Base-by-base conservation (phyloP, 2,329 filamentous ascomycete species). In the Fusarium drepaniforme region DNA sequence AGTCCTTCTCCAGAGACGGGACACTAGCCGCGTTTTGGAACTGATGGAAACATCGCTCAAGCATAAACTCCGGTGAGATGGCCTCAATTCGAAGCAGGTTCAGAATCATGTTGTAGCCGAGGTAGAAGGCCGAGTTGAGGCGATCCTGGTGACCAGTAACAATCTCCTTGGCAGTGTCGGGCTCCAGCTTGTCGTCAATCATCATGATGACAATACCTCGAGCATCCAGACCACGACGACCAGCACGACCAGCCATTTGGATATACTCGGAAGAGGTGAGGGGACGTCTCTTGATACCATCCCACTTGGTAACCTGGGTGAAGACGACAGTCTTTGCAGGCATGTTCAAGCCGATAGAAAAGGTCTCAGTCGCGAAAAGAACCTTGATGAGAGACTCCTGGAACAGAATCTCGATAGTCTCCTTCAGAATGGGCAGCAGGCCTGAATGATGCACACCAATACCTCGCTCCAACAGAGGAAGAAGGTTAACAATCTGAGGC, bases 161-260 rank as follows among this genome's bases (percentile, higher is more conserved):
- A 78, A 99, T 98, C 74, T 94, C 93, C 84, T 97, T 97, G 49
- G 97, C 96, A n/a, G 93, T 92, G 3, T 94, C 92, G 2, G 97
- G 97, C 80, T 99, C 97, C 86, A 99, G 96, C 85, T 97, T 95
- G 83, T 97, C 94, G 80, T 97, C 93, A 72, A 99, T 94, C 96
- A 99, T 98, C 95, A 99, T 98, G 82, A 99, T 98, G 77, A 99
- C 97, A 78, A 98, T 97, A 89, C 97, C 97, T 75, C 97, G 93
- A 73, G 98, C 96, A 86, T 99, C 97, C 65, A 99, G 93, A 85
- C 97, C 97, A 91, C 97, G 93, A 89, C 97, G 94, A 81, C 97
- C 97, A 70, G 97, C 97, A 84, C 97, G 94, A 72, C 97, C 97
- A 64, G 97, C 98, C 97, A 99, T 99, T 82, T 99, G 97, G 63